Conservation (phyloP, 148 eudicot species). For the Talinum fruticosum region DNA sequence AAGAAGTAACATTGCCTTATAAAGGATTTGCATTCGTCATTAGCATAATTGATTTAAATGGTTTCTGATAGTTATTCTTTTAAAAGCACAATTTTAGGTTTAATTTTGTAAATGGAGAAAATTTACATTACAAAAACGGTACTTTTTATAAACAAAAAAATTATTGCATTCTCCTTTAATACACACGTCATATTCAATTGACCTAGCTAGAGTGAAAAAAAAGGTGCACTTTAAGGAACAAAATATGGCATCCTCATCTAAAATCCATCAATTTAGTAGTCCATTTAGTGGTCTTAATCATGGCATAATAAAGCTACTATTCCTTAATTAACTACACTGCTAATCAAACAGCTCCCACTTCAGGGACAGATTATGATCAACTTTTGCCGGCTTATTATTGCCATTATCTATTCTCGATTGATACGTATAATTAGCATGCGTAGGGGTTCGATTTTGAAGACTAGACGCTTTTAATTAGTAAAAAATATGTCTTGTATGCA, state of each 20-base stretch:
- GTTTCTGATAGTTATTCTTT: no score
- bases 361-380: neutral
- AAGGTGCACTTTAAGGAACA: constrained; percentile 21
- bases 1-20: no score
- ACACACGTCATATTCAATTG: neutral
- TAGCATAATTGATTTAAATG: no score
- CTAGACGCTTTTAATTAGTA: no score
- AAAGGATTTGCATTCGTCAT: no score
- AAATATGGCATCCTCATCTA: neutral
- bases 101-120: no score
- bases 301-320: neutral
- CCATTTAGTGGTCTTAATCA: constrained; percentile 12
- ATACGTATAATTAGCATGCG: neutral
- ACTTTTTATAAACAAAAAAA: no score
- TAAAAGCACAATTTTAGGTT: no score
- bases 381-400: neutral
- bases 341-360: neutral
- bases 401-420: no score
- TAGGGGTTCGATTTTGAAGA: neutral
- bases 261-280: neutral
- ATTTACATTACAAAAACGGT: no score
- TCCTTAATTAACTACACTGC: neutral
- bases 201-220: neutral
- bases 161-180: no score
- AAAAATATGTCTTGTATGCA: no score